Evolutionary conservation across 768 basidiomycete genomes (phyloP).

Genomic region (Suillus decipiens): DNA sequence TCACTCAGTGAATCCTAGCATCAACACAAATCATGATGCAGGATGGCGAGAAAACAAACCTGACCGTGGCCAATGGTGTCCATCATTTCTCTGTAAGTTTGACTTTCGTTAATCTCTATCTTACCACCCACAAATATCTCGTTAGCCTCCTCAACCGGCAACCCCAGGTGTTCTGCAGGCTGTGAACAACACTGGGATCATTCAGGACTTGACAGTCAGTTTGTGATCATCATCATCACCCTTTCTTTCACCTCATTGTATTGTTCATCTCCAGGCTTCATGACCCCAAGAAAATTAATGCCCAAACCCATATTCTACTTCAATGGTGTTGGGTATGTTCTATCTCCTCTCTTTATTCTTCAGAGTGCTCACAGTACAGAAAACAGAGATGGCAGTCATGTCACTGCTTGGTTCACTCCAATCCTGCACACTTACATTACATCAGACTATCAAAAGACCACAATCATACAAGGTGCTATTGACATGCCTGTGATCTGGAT

Average conservation of each 20-base stretch:
- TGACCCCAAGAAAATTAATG: not conserved
- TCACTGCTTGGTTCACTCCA: conserved; percentile 1
- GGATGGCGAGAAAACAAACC: not conserved
- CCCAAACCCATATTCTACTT: not conserved
- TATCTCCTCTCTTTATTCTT: not conserved
- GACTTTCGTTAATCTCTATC: not conserved
- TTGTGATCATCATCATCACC: not conserved
- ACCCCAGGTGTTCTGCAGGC: not conserved
- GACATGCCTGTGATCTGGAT: not conserved
- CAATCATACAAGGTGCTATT: not conserved
- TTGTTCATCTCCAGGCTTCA: not conserved
- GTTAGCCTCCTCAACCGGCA: not conserved
- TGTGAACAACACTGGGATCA: not conserved
- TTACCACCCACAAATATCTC: not conserved
- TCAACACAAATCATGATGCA: not conserved
- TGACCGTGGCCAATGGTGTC: not conserved
- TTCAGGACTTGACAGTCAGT: not conserved
- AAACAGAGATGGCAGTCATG: not conserved
- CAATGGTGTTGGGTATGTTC: not conserved
- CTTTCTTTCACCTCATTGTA: not conserved
- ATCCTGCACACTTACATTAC: conserved; percentile 4
- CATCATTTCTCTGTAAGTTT: not conserved
- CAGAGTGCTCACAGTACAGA: not conserved
- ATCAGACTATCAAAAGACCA: conserved; percentile 4
- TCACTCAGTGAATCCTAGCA: too few species aligned